Percentiles rank a stretch among this genome's conserved stretches.
These are phyloP conservation scores for Phytophthora rubi DNA, from an alignment of 352 stramenopile genomes.

Conservation along the genomic window DNA sequence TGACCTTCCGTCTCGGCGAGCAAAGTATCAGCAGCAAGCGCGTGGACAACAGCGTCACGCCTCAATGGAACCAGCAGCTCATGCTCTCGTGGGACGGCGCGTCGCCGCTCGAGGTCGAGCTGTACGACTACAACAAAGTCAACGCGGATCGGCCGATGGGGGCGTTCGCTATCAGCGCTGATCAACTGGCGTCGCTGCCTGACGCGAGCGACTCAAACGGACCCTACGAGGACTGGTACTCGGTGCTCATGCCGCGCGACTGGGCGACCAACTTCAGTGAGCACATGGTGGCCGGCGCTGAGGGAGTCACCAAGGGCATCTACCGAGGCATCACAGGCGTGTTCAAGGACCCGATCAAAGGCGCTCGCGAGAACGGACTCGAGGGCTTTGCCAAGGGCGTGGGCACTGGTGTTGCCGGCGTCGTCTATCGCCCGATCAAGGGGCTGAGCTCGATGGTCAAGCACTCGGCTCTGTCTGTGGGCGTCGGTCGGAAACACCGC, in stretches of 20 bases:
- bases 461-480: constrained; percentile 72
- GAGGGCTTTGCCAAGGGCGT: constrained; percentile 81
- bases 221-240: constrained; percentile 57
- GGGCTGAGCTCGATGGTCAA: constrained; percentile 81
- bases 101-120: constrained; percentile 67
- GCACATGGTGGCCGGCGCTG: constrained; percentile 79
- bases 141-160: constrained; percentile 72
- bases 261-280: constrained; percentile 83
- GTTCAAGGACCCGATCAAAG: constrained; percentile 82
- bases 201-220: constrained; percentile 17
- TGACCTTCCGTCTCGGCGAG: constrained; percentile 74
- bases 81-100: constrained; percentile 82
- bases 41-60: constrained; percentile 75
- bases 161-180: constrained; percentile 50
- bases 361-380: constrained; percentile 72
- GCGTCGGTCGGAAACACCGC: constrained; percentile 53
- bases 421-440: constrained; percentile 76
- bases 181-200: constrained; percentile 48
- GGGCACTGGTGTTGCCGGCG: constrained; percentile 67
- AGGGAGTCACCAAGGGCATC: constrained; percentile 71
- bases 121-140: constrained; percentile 80
- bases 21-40: constrained; percentile 73
- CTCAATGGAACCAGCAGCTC: constrained; percentile 71
- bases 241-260: constrained; percentile 64
- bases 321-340: constrained; percentile 78